Evolutionary conservation across 352 stramenopile genomes (phyloP), one percentile per base, ranked within the genome.

Genomic region (Phytopythium boreale): DNA sequence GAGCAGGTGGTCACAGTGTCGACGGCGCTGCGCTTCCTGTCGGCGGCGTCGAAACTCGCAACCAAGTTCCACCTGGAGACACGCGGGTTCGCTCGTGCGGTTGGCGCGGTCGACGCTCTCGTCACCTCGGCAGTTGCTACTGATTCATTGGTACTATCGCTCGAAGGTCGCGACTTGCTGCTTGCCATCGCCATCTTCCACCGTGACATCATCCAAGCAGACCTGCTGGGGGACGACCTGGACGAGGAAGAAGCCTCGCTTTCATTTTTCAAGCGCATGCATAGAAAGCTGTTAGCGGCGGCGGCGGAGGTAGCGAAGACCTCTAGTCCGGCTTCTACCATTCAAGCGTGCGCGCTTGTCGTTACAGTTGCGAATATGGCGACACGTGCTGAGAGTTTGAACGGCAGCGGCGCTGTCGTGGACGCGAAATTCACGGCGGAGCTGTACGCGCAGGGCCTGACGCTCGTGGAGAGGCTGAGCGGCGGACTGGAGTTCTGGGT

Each of bases 51-150:
- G 10, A 20, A 47, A 4, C 74, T 89, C 15, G 79, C 71, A 31
- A 60, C 15, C n/a, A 90, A 90, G 56, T 90, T 86, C 61, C 78
- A 80, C 22, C 58, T 92, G 22, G 67, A 92, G 17, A 68, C 59
- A 15, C 50, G 41, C 17, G 26, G 62, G 2, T 52, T 87, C 17
- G 46, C 62, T 4, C 61, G 79, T 36, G 70, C 86, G 8, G 64
- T 79, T n/a, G 52, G 74, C 43, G 20, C 63, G 27, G 53, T 84
- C 27, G 69, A 83, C 36, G 69, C 62, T 20, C 39, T 52, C n/a
- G 43, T 39, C 8, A 19, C 4, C 41, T 62, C 39, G 22, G 2
- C 24, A 11, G 7, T 22, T 8, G 26, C 20, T 9, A 17, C 44
- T 37, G 34, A 36, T 22, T 14, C 34, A 20, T 44, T 74, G 24